These are phyloP conservation scores for Lentinula edodes DNA, from an alignment of 768 basidiomycete species.

Conservation along the genomic window DNA sequence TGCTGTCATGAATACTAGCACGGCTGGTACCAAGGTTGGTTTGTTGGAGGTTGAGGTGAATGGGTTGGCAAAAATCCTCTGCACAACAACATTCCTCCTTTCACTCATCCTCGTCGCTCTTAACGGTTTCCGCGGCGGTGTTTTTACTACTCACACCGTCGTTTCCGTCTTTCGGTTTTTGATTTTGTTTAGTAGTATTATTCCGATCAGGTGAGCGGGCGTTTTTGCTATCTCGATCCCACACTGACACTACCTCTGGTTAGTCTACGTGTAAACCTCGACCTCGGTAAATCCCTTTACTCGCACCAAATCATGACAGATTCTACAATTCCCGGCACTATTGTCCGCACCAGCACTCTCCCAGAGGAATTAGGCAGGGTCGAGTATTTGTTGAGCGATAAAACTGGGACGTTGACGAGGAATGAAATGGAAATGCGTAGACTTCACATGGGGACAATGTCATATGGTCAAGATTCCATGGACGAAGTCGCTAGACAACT, in stretches of 20 bases:
- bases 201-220: constrained; percentile 89
- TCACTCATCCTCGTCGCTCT: constrained; percentile 90
- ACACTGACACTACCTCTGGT: background rate
- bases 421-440: constrained; percentile 99
- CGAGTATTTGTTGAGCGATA: constrained; percentile 94
- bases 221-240: background rate
- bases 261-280: constrained; percentile 96
- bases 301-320: constrained; percentile 95
- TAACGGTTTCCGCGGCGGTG: constrained; percentile 92
- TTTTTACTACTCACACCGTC: constrained; percentile 44
- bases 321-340: constrained; percentile 87
- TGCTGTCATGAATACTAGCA: constrained; percentile 98
- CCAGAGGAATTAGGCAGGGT: constrained; percentile 96
- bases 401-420: constrained; percentile 96
- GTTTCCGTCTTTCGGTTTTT: constrained; percentile 95
- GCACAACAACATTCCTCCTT: constrained; percentile 87
- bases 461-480: constrained; percentile 97
- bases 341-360: constrained; percentile 94
- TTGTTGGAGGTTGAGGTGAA: constrained; percentile 93
- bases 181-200: constrained; percentile 97
- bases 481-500: constrained; percentile 95
- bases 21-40: constrained; percentile 93
- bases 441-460: constrained; percentile 97
- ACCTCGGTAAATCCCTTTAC: constrained; percentile 99
- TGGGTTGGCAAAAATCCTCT: constrained; percentile 94